A percentile compares a stretch with the other conserved stretches of the same genome.
Conservation (phyloP, 1,284 basidiomycete species). For the Irpex sp. region DNA sequence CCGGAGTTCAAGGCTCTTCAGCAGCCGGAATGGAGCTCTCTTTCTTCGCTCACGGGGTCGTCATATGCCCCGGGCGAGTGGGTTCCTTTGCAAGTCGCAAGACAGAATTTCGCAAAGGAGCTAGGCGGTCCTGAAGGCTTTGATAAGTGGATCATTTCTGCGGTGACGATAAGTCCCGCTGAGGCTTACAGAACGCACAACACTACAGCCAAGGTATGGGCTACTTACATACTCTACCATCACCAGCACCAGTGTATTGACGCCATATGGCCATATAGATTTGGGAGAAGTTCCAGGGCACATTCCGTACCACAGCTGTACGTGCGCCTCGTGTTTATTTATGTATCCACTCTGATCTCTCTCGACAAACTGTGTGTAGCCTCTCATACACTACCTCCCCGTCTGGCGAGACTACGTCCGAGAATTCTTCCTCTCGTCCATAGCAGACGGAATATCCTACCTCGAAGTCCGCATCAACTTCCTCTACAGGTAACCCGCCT, state of each 20-base stretch:
- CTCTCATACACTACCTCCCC: conserved; percentile 51
- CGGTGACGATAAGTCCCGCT: conserved; percentile 60
- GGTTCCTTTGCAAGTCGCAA: conserved; percentile 51
- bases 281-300: conserved; percentile 64
- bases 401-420: conserved; percentile 57
- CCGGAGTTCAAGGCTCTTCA: conserved; percentile 49
- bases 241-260: not conserved
- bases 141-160: conserved; percentile 57
- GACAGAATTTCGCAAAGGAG: conserved; percentile 43
- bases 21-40: conserved; percentile 27
- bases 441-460: conserved; percentile 74
- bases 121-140: conserved; percentile 63
- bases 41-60: conserved; percentile 38
- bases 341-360: no score
- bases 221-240: not conserved
- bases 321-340: no score
- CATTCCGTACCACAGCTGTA: conserved; percentile 47
- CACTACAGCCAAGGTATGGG: conserved; percentile 53
- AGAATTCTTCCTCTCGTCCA: conserved; percentile 58
- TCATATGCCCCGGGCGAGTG: conserved; percentile 44
- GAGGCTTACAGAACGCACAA: conserved; percentile 72
- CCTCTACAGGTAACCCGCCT: conserved; percentile 33
- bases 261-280: conserved; percentile 41
- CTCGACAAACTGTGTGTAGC: no score
- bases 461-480: conserved; percentile 73